Evolutionary conservation across 345 rosid genomes (phyloP).

Genomic region (Camelina sativa): DNA sequence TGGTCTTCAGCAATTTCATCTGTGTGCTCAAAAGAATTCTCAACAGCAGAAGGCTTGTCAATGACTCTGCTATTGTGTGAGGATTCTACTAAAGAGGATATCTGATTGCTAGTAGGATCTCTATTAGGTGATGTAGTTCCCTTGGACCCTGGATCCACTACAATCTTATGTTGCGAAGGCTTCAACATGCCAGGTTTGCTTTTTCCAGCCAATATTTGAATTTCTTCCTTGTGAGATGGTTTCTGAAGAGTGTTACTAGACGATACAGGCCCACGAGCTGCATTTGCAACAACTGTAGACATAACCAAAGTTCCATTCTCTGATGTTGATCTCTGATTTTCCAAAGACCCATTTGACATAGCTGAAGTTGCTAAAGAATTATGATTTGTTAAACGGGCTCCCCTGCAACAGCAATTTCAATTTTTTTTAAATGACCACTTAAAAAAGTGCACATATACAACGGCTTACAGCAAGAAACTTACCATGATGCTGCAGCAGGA

Average conservation of each 20-base stretch:
- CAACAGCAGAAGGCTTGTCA: conserved; percentile 32
- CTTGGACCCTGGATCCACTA: conserved; percentile 42
- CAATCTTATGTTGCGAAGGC: conserved; percentile 27
- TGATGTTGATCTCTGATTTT: conserved; percentile 51
- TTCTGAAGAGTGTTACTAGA: conserved; percentile 40
- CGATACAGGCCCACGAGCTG: conserved; percentile 36
- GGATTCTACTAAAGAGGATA: conserved; percentile 39
- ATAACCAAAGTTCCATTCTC: conserved; percentile 44
- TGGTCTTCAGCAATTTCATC: conserved; percentile 23
- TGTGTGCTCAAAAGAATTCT: conserved; percentile 32
- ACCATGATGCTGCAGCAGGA: conserved; percentile 96
- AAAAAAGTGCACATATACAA: conserved; percentile 2
- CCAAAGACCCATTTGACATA: conserved; percentile 56
- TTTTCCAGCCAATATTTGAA: conserved; percentile 14
- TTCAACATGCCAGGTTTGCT: conserved; percentile 20
- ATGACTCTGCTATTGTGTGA: conserved; percentile 37
- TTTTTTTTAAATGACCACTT: conserved; percentile 2
- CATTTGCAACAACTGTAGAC: conserved; percentile 43
- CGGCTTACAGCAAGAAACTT: conserved; percentile 20
- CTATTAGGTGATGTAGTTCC: conserved; percentile 22
- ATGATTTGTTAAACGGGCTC: conserved; percentile 57
- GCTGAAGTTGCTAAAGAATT: conserved; percentile 42
- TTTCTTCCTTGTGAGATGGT: conserved; percentile 44
- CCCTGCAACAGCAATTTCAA: conserved; percentile 48
- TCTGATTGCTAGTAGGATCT: conserved; percentile 29